phyloP scores from a whole-genome alignment of 1,139 yeast species.

The Pichia sp. region DNA sequence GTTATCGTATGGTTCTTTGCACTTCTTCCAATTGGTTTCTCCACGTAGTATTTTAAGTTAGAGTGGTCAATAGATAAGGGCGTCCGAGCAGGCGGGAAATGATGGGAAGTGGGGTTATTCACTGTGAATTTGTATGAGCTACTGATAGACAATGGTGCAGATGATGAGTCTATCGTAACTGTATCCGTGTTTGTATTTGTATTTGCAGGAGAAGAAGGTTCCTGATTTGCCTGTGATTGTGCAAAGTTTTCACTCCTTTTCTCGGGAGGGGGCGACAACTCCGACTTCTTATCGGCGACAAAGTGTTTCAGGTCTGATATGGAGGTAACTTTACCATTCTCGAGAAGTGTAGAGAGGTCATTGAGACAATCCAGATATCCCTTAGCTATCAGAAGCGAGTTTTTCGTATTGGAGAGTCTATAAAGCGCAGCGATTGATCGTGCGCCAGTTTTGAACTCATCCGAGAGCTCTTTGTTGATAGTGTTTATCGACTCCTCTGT shows the following conservation, averaged over 20 bases:
- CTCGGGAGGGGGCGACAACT: slow-evolving; percentile 4
- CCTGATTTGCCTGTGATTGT: not conserved
- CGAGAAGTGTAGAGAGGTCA: slow-evolving; percentile 43
- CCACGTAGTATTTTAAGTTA: slow-evolving; percentile 5
- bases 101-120: slow-evolving; percentile 9
- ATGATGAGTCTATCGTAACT: too few species aligned
- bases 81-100: slow-evolving; percentile 10
- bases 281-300: slow-evolving; percentile 2
- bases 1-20: not conserved
- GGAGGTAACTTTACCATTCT: slow-evolving; percentile 10
- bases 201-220: too few species aligned
- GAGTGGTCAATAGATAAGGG: slow-evolving; percentile 12
- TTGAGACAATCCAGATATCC: slow-evolving; percentile 55
- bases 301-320: slow-evolving; percentile 5
- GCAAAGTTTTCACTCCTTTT: too few species aligned
- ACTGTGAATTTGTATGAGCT: slow-evolving; percentile 11
- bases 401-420: slow-evolving; percentile 43
- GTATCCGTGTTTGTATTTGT: too few species aligned
- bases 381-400: slow-evolving; percentile 35
- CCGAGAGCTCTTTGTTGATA: slow-evolving; percentile 37
- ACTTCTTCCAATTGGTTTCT: not conserved
- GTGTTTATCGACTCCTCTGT: slow-evolving; percentile 38
- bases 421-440: slow-evolving; percentile 58
- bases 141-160: too few species aligned
- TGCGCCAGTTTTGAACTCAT: slow-evolving; percentile 58